A percentile compares a stretch with the other conserved stretches of the same genome.
Conservation (phyloP, 176 grass and related monocot species). For the Carex pumila region DNA sequence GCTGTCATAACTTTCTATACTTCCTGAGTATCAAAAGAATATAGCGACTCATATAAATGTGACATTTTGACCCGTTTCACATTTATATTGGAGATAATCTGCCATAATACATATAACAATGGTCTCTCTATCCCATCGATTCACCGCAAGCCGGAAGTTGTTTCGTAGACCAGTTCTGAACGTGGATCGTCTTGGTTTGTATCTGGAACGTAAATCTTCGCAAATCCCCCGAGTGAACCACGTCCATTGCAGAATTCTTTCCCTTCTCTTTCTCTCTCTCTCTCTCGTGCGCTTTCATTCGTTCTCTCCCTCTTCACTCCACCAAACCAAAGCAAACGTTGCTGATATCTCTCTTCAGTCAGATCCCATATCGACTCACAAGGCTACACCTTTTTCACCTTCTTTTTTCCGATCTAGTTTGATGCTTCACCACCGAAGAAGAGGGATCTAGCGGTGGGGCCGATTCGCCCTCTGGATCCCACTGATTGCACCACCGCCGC, state of each 20-base stretch:
- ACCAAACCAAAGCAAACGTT: conserved; percentile 1
- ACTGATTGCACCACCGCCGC: neutral
- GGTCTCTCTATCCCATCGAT: neutral
- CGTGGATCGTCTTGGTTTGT: neutral
- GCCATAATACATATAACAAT: neutral
- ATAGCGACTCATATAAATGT: neutral
- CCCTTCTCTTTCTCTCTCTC: neutral
- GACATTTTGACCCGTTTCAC: neutral
- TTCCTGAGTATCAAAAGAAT: neutral
- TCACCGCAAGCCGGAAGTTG: neutral
- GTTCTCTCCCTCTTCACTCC: conserved; percentile 11
- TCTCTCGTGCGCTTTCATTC: conserved; percentile 1
- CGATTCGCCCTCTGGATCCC: neutral
- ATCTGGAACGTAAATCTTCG: neutral
- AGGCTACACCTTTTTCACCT: neutral
- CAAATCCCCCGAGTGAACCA: neutral
- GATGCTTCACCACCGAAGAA: conserved; percentile 18
- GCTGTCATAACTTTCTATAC: neutral
- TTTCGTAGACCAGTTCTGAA: neutral
- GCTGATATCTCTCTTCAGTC: neutral
- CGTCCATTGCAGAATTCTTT: neutral
- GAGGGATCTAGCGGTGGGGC: conserved; percentile 27
- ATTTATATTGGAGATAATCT: neutral
- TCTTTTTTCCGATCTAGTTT: conserved; percentile 38
- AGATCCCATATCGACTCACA: conserved; percentile 24